Percentiles rank a stretch among this genome's conserved stretches.
phyloP scores from a whole-genome alignment of 176 grass and related monocot species.

The Aechmea fasciata region DNA sequence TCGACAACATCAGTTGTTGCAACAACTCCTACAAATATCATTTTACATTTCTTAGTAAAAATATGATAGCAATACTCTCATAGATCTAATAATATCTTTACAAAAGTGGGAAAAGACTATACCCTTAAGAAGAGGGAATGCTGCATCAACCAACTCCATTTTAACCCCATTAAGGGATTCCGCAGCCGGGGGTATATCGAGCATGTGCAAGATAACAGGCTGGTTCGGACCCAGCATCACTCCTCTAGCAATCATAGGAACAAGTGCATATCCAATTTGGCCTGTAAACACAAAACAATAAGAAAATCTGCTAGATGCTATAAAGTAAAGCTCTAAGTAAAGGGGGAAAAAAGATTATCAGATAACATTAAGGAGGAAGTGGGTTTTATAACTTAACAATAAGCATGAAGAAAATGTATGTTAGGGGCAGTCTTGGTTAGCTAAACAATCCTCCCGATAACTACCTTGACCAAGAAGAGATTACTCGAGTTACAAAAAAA shows the following conservation, averaged over 20 bases:
- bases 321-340: background rate
- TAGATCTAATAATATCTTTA: background rate
- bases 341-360: no score
- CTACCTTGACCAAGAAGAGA: no score
- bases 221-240: slow-evolving; percentile 82
- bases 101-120: background rate
- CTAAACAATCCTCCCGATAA: no score
- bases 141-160: slow-evolving; percentile 96
- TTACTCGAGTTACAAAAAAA: no score
- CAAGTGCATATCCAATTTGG: slow-evolving; percentile 97
- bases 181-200: slow-evolving; percentile 77
- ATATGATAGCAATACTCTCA: background rate
- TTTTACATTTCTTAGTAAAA: slow-evolving; percentile 10
- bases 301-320: background rate
- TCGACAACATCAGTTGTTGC: slow-evolving; percentile 88
- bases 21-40: slow-evolving; percentile 64
- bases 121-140: slow-evolving; percentile 96
- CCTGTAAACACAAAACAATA: slow-evolving; percentile 36
- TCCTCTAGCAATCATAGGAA: slow-evolving; percentile 96
- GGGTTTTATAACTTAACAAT: no score
- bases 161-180: slow-evolving; percentile 87
- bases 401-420: no score
- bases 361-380: background rate
- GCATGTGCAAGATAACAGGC: slow-evolving; percentile 98
- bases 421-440: no score